phyloP scores from a whole-genome alignment of 257 asterid species.

The Jacaranda copaia region DNA sequence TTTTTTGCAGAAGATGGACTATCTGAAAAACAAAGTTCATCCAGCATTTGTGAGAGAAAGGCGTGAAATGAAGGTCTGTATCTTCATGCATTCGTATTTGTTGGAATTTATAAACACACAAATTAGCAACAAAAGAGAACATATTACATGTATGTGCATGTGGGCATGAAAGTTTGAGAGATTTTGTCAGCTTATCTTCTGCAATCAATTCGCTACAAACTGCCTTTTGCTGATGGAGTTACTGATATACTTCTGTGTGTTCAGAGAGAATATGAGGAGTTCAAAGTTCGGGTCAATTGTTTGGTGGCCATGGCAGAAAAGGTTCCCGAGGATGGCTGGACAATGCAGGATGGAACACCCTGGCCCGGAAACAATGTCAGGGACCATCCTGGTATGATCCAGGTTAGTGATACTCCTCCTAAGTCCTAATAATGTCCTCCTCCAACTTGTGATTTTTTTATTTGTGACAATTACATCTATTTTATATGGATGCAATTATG shows the following conservation, averaged over 20 bases:
- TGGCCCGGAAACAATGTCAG: constrained; percentile 84
- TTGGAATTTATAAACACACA: not conserved
- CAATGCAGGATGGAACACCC: constrained; percentile 78
- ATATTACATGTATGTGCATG: not conserved
- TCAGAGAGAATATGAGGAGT: constrained; percentile 78
- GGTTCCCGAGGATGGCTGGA: constrained; percentile 82
- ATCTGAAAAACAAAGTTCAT: constrained; percentile 71
- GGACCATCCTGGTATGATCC: constrained; percentile 84
- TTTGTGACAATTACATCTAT: not conserved
- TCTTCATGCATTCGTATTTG: not conserved
- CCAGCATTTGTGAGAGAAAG: constrained; percentile 73
- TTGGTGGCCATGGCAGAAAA: constrained; percentile 66
- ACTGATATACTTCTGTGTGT: constrained; percentile 11
- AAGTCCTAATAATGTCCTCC: not conserved
- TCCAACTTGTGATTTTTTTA: not conserved
- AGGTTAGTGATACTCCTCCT: constrained; percentile 49
- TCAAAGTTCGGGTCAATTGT: constrained; percentile 61
- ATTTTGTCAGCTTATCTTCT: not conserved
- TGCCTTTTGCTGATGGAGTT: not conserved
- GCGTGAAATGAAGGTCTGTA: constrained; percentile 73
- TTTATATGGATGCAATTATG: not conserved
- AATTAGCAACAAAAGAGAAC: not conserved
- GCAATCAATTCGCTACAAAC: not conserved
- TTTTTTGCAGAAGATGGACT: constrained; percentile 73
- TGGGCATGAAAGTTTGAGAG: not conserved